Evolutionary conservation across 192 early-diverging fungal genomes (phyloP), one percentile per base, ranked within the genome.

Genomic region (Backusella morwellensis): DNA sequence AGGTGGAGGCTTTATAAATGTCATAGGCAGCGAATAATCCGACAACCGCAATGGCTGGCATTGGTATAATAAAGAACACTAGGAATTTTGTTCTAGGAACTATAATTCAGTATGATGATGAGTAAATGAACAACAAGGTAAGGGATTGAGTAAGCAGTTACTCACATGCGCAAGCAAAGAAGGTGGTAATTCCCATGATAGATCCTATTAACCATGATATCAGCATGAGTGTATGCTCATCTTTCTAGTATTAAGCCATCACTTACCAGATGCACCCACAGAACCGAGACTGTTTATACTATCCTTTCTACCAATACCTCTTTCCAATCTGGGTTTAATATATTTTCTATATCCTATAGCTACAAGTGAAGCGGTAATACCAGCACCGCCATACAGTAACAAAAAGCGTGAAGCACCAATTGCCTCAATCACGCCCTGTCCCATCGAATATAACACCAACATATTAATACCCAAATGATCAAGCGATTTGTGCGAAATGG

Each of bases 11-110:
- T 35, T 82, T 81, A 11, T 86, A 86, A 38, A 86, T 29, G n/a
- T 88, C 87, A 69, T 86, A 88, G 0, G 82, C 82, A 23, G 85
- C 85, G 73, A 86, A 84, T 6, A 88, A 52, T 52, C 85, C 86
- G 19, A 85, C 73, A 15, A 86, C 80, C 0, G 78, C 85, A 26
- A 81, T 81, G 3, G 87, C 87, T 15, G 85, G 85, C 85, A 88
- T 88, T 42, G 82, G 85, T 56, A 86, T 78, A 6, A 88, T 79
- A 63, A 88, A 88, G 66, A 88, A 88, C 29, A 88, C 36, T 1
- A 86, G 75, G 40, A 85, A 88, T 5, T 77, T 80, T 2, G 87
- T 80, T 72, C 67, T 50, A n/a, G 87, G 87, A 70, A 78, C 79
- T 83, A 79, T 35, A 15, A 66, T 47, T 44, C 34, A 73, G 36